Evolutionary conservation across 2,329 filamentous ascomycete species (phyloP).

Genomic region (Didymella glomerata): DNA sequence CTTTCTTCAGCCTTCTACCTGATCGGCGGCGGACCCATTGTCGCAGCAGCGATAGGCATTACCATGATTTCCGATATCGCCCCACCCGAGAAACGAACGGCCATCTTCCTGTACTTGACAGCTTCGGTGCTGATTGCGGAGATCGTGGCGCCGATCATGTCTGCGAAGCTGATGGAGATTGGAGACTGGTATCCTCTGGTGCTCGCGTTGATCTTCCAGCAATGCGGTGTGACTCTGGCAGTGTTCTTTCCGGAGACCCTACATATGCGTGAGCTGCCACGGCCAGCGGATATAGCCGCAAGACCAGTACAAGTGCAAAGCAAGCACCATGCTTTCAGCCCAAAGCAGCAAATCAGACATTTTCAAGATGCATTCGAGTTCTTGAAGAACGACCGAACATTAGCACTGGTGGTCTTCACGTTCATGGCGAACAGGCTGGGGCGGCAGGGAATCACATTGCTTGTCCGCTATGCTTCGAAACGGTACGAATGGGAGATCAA

Average conservation of each 20-base stretch:
- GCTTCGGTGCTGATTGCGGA: slow-evolving; percentile 47
- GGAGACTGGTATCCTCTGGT: slow-evolving; percentile 47
- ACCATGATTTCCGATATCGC: slow-evolving; percentile 63
- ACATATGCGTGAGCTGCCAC: slow-evolving; percentile 45
- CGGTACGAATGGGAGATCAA: slow-evolving; percentile 60
- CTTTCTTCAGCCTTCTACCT: slow-evolving; percentile 57
- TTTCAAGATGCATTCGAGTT: slow-evolving; percentile 52
- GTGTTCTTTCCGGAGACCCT: slow-evolving; percentile 48
- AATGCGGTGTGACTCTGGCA: slow-evolving; percentile 36
- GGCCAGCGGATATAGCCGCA: slow-evolving; percentile 30
- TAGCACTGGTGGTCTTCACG: slow-evolving; percentile 54
- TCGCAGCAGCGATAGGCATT: slow-evolving; percentile 57
- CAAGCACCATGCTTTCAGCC: slow-evolving; percentile 30
- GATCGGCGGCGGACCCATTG: slow-evolving; percentile 59
- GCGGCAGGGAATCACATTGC: slow-evolving; percentile 56
- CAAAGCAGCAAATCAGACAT: slow-evolving; percentile 45
- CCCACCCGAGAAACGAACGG: slow-evolving; percentile 54
- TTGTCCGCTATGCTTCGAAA: slow-evolving; percentile 63
- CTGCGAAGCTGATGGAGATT: slow-evolving; percentile 44
- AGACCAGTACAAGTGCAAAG: slow-evolving; percentile 20
- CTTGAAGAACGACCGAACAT: slow-evolving; percentile 51
- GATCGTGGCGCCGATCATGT: slow-evolving; percentile 46
- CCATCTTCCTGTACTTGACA: slow-evolving; percentile 41
- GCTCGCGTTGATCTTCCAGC: slow-evolving; percentile 42
- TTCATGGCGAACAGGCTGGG: slow-evolving; percentile 61